Percentiles rank a stretch among this genome's conserved stretches.
These are phyloP conservation scores for Flaveria sonorensis DNA, from an alignment of 129 eudicot species.

Conservation along the genomic window DNA sequence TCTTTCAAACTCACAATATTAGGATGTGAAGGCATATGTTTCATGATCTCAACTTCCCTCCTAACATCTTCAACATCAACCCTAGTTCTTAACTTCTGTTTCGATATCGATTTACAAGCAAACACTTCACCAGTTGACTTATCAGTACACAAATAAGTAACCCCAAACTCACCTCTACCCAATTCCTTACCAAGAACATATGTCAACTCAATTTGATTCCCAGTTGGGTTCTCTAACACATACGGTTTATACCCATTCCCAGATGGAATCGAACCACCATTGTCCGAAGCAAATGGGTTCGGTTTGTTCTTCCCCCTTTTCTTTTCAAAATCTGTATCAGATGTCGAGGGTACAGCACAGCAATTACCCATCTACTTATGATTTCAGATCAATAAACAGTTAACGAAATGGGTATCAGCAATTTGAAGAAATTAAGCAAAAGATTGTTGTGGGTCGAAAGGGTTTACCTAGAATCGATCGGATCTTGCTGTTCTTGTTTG, in stretches of 20 bases:
- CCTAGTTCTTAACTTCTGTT: slow-evolving; percentile 75
- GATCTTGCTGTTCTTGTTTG: slow-evolving; percentile 22
- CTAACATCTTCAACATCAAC: slow-evolving; percentile 91
- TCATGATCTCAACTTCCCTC: slow-evolving; percentile 93
- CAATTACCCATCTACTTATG: slow-evolving; percentile 67
- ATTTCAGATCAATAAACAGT: not conserved
- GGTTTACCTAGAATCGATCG: slow-evolving; percentile 15
- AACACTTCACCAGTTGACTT: slow-evolving; percentile 52
- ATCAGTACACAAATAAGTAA: slow-evolving; percentile 83
- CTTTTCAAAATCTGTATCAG: slow-evolving; percentile 41
- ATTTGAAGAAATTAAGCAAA: slow-evolving; percentile 4
- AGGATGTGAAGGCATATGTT: slow-evolving; percentile 66
- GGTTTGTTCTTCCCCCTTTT: slow-evolving; percentile 55
- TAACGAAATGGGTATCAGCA: slow-evolving; percentile 18
- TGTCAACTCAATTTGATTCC: slow-evolving; percentile 55
- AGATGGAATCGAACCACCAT: slow-evolving; percentile 33
- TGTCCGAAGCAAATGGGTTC: slow-evolving; percentile 69
- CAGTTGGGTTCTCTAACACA: slow-evolving; percentile 78
- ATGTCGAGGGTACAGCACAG: slow-evolving; percentile 60
- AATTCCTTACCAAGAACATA: slow-evolving; percentile 79
- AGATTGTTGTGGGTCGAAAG: slow-evolving; percentile 18
- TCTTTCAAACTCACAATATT: slow-evolving; percentile 80
- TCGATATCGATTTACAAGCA: slow-evolving; percentile 90
- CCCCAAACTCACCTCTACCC: slow-evolving; percentile 91
- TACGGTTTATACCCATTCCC: slow-evolving; percentile 52